phyloP scores from a whole-genome alignment of 2,329 filamentous ascomycete species.

The Chrysoporthe cubensis region DNA sequence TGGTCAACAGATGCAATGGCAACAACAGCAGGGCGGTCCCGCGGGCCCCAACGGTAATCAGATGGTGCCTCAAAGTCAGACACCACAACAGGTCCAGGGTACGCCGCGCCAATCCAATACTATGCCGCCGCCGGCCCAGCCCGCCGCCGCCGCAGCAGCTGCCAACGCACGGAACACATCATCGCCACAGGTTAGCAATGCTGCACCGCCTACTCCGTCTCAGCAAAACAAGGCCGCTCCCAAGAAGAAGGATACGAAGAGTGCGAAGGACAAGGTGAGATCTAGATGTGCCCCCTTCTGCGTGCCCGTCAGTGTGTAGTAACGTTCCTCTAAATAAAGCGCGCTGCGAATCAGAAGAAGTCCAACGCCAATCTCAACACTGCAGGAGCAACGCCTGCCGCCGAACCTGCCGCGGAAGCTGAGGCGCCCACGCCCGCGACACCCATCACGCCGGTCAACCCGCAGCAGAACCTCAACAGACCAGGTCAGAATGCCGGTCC shows the following conservation, averaged over 20 bases:
- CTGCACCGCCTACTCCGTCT: slow-evolving; percentile 76
- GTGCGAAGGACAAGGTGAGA: slow-evolving; percentile 69
- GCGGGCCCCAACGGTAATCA: slow-evolving; percentile 45
- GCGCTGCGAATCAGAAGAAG: slow-evolving; percentile 65
- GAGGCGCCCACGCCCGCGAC: slow-evolving; percentile 63
- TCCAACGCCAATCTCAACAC: slow-evolving; percentile 57
- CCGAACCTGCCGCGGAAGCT: slow-evolving; percentile 58
- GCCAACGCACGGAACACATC: slow-evolving; percentile 60
- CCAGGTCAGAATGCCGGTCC: slow-evolving; percentile 48
- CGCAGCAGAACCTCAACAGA: slow-evolving; percentile 51
- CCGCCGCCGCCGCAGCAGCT: slow-evolving; percentile 46
- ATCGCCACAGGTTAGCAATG: slow-evolving; percentile 65
- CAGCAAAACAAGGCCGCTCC: slow-evolving; percentile 74
- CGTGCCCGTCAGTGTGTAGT: slow-evolving; percentile 23
- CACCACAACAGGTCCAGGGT: slow-evolving; percentile 61
- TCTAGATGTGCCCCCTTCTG: slow-evolving; percentile 23
- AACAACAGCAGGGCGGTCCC: slow-evolving; percentile 43
- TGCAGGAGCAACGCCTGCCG: slow-evolving; percentile 59
- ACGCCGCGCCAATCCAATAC: slow-evolving; percentile 69
- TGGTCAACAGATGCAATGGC: slow-evolving; percentile 53
- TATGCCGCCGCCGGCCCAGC: slow-evolving; percentile 70
- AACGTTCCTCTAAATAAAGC: slow-evolving; percentile 33
- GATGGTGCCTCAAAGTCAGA: slow-evolving; percentile 50
- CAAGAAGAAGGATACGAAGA: slow-evolving; percentile 76
- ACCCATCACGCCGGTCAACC: slow-evolving; percentile 64